A percentile compares a stretch with the other conserved stretches of the same genome.
These are phyloP conservation scores for Pyrenochaeta sp. DNA, from an alignment of 2,329 filamentous ascomycete genomes.

Conservation along the genomic window DNA sequence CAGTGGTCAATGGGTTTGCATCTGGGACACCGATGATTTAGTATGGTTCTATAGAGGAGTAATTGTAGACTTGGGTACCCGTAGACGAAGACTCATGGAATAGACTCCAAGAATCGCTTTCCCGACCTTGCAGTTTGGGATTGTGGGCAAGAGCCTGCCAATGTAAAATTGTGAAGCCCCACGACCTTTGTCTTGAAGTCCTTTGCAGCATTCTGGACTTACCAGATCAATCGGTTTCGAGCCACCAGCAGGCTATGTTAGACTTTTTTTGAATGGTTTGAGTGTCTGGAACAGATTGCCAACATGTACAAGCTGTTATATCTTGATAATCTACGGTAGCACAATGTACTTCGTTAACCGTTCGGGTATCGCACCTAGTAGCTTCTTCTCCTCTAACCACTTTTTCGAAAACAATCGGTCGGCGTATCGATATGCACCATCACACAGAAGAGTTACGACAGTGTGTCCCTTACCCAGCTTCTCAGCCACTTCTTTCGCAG, in stretches of 20 bases:
- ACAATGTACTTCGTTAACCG: slow-evolving; percentile 94
- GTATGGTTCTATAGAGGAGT: not conserved
- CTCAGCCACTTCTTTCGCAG: slow-evolving; percentile 91
- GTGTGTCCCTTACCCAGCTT: slow-evolving; percentile 88
- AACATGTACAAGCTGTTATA: not conserved
- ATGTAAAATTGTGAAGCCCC: too few species aligned
- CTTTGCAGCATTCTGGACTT: too few species aligned
- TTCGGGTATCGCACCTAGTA: slow-evolving; percentile 82
- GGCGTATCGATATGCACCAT: slow-evolving; percentile 97
- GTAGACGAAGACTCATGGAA: slow-evolving; percentile 4
- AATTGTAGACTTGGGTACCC: not conserved
- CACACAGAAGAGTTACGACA: slow-evolving; percentile 91
- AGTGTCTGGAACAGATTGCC: too few species aligned
- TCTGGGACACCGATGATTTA: slow-evolving; percentile 58
- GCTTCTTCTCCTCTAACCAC: slow-evolving; percentile 88
- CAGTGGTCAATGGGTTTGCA: slow-evolving; percentile 80
- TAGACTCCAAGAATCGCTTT: slow-evolving; percentile 2
- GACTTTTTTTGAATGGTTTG: too few species aligned
- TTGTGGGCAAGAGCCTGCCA: not conserved
- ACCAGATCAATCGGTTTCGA: too few species aligned
- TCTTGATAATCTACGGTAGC: slow-evolving; percentile 65
- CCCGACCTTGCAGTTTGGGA: not conserved
- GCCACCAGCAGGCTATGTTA: too few species aligned
- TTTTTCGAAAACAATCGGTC: slow-evolving; percentile 90
- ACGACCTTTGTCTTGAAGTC: too few species aligned